phyloP scores from a whole-genome alignment of 306 rosid species.

The Luffa acutangula region DNA sequence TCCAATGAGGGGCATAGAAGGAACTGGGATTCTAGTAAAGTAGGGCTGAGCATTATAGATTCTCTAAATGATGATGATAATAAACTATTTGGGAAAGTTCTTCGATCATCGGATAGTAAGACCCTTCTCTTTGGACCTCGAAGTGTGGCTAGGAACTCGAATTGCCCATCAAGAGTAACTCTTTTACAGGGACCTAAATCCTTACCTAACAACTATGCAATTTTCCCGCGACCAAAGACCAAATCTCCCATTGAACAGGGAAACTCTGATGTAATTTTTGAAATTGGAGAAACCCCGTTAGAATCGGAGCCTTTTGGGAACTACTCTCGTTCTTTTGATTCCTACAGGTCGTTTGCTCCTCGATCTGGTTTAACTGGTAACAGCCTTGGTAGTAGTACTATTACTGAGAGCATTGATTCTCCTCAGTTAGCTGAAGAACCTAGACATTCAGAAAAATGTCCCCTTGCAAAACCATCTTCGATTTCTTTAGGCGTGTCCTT shows the following conservation, averaged over 20 bases:
- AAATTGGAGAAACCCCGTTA: constrained; percentile 50
- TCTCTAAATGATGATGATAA: constrained; percentile 44
- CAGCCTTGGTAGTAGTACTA: not conserved
- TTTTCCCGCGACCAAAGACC: constrained; percentile 23
- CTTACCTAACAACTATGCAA: constrained; percentile 48
- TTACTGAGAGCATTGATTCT: not conserved
- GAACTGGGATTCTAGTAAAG: constrained; percentile 67
- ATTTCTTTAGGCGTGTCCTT: not conserved
- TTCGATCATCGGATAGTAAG: constrained; percentile 48
- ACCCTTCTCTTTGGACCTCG: constrained; percentile 42
- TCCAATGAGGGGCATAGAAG: constrained; percentile 33
- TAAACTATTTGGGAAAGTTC: constrained; percentile 40
- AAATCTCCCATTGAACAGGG: constrained; percentile 35
- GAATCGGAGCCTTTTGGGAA: constrained; percentile 33
- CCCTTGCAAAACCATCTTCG: not conserved
- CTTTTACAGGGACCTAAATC: constrained; percentile 46
- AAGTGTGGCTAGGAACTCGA: constrained; percentile 29
- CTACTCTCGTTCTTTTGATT: constrained; percentile 56
- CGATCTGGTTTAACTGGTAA: not conserved
- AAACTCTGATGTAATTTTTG: constrained; percentile 54
- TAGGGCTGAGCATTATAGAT: constrained; percentile 65
- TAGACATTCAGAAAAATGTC: not conserved
- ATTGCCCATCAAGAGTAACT: constrained; percentile 17
- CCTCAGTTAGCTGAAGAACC: not conserved
- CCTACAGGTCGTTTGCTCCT: constrained; percentile 33